Evolutionary conservation across 1,284 basidiomycete genomes (phyloP), one percentile per base, ranked within the genome.

Genomic region (Psilocybe mexicana): DNA sequence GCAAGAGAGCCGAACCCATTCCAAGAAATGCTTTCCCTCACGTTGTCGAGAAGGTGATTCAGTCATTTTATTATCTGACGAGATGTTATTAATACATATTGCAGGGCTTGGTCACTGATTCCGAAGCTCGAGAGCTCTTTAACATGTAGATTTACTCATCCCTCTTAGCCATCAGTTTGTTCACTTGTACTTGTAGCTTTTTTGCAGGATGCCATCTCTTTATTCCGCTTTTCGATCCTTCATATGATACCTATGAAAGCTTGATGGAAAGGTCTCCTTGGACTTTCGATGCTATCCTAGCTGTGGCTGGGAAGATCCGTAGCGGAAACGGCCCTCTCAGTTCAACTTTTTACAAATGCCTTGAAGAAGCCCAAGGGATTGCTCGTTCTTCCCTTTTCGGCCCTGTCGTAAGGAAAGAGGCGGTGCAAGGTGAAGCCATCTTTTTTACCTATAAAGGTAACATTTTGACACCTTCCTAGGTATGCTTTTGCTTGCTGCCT

Each of bases 171-270:
- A 65, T 63, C 63, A 61, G 63, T 66, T 63, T 71, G 67, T 67
- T 71, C 66, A 73, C 65, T 71, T 68, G 66, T 70, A 64, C 64
- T 67, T 68, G 55, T 76, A 95, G 93, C 67, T 97, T 97, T 81
- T 96, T 96, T 78, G 88, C 90, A 56, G 94, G 94, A 55, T 96
- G 94, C 74, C 92, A 96, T 76, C 85, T 96, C 70, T 96, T 96
- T 78, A 94, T 96, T 60, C 94, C 94, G 43, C 81, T 96, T 52
- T 96, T 94, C 78, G 93, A 96, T 75, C 90, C 92, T 30, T 79
- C 80, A 57, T 95, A 93, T 72, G 94, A 97, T 79, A 92, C 91
- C 1, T 95, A 93, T 75, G 94, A 96, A 71, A 87, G 87, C 63
- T 81, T 94, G 62, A 88, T 89, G 77, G 93, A 94, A 69, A 88